Base-by-base conservation (phyloP, 345 rosid species). In the Eucalyptus curtisii region DNA sequence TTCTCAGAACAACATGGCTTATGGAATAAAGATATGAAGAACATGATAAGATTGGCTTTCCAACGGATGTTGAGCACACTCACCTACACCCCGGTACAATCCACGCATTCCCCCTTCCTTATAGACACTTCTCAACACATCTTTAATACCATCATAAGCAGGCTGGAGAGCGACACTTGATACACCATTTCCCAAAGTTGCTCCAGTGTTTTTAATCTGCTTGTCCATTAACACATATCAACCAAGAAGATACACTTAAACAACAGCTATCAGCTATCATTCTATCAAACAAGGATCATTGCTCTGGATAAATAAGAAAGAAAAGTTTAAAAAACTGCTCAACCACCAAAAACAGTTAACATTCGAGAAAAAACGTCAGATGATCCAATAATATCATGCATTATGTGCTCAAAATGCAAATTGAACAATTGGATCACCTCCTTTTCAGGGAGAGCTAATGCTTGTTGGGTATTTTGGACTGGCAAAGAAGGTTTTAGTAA, bases 1-100 rank as follows among this genome's bases (percentile, higher is more conserved):
- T 37, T 30, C 49, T 52, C 37, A 76, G 27, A 76, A 76, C 25
- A 37, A 37, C 30, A 20, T 76, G 47, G 47, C 30, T 20, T 40
- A 40, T 76, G 82, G 82, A 40, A 76, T 76, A 37, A 40, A 37
- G 47, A 76, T 76, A 76, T 19, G 45, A 40, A 37, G 40, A 20
- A 40, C 14, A 76, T 37, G 5, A 89, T 31, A 20, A 20, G 57
- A 55, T 50, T 16, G 27, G 13, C 81, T 7, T 80, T 31, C 25
- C 13, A 52, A 42, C 9, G 86, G 90, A 48, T 42, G 37, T 86
- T 88, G 44, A 44, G 57, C n/a, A 85, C 76, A 88, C 93, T n/a
- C 91, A 97, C 99, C 99, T 90, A 97, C 91, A 89, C 99, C 99
- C 59, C 99, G 93, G 91, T 97, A 97, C 45, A 97, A 91, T 82